Evolutionary conservation across 202 grass and related monocot genomes (phyloP), one percentile per base, ranked within the genome.

Genomic region (Tripidium arundinaceum): DNA sequence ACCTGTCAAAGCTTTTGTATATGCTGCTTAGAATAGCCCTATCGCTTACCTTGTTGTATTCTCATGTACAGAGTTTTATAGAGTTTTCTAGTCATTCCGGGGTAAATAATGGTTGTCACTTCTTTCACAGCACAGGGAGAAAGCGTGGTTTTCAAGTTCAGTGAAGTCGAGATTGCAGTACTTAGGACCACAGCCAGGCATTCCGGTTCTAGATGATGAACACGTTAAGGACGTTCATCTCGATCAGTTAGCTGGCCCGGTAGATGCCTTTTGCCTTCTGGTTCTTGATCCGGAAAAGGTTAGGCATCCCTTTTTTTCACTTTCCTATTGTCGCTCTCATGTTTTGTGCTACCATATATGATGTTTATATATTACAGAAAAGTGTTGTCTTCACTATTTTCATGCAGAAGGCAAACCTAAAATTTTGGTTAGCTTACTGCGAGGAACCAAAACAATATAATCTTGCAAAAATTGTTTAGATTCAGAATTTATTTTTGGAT

Each of bases 251-350:
- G 70, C 65, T 83, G 91, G 85, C 24, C 94, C 94, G 24, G 85
- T 87, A 75, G 89, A 86, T 58, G 81, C 85, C 42, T 94, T 89
- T 60, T 97, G 91, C 82, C 87, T 97, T 81, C 81, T 94, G 46
- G 72, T 91, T n/a, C 72, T 97, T 70, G 91, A 97, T 75, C 94
- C 89, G 13, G 94, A 97, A 85, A 86, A 92, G 85, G 94, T 97
- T 70, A 42, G 50, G 68, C 72, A n/a, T n/a, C 16, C 16, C 4
- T 42, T 8, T 74, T 64, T 22, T 57, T 24, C 7, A 50, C 41
- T 70, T 66, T 52, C 22, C 62, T 58, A 9, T n/a, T 85, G 64
- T 55, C 50, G 21, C 40, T 75, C 25, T 54, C 14, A 31, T 38
- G 8, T 68, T 59, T 68, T 80, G 2, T 1, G 18, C 58, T 28